A percentile compares a stretch with the other conserved stretches of the same genome.
Evolutionary conservation across 768 basidiomycete species (phyloP).

Genomic region (Lactarius hengduanensis): DNA sequence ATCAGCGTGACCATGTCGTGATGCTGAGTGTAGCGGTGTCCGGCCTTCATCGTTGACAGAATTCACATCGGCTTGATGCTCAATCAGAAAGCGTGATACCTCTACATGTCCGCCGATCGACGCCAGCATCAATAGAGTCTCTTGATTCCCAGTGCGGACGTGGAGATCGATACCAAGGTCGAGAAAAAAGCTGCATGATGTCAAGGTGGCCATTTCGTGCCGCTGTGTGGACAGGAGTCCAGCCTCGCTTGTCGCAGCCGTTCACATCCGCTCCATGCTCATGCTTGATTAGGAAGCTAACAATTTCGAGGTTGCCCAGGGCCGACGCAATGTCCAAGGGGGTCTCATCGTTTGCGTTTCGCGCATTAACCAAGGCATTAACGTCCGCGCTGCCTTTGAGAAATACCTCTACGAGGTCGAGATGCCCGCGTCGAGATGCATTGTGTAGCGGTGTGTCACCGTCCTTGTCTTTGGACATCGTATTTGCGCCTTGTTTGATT

Average conservation of each 20-base stretch:
- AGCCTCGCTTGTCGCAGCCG: too few relatives aligned
- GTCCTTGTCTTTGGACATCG: not conserved
- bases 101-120: not conserved
- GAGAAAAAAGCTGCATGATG: not conserved
- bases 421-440: not conserved
- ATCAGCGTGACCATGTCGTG: not conserved
- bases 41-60: not conserved
- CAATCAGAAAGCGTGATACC: not conserved
- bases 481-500: not conserved
- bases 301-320: not conserved
- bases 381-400: not conserved
- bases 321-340: not conserved
- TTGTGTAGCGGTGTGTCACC: not conserved
- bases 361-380: too few relatives aligned
- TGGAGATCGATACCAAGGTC: not conserved
- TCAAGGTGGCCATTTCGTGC: conserved; percentile 3
- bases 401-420: not conserved
- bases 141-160: not conserved
- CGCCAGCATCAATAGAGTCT: not conserved
- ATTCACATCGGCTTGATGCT: not conserved
- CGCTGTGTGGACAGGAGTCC: not conserved
- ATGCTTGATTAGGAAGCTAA: not conserved
- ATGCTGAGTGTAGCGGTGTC: not conserved
- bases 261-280: not conserved
- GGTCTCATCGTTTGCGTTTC: not conserved